Conservation (phyloP, 768 basidiomycete species). For the Boletus tomentosulus region DNA sequence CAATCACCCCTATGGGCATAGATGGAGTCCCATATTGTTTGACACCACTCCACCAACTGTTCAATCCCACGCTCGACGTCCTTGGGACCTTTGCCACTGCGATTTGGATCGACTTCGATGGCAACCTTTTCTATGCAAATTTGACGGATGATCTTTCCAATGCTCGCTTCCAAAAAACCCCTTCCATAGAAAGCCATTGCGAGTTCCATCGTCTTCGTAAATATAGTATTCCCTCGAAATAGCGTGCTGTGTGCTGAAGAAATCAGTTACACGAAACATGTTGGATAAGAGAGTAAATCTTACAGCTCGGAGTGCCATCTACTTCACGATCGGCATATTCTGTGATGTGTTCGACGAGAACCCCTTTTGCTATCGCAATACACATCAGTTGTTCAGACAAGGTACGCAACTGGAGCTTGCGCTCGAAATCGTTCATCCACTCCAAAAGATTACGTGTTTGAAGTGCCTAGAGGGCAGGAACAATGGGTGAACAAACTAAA, state of each 20-base stretch:
- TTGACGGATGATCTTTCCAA: slow-evolving; percentile 65
- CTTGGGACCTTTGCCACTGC: slow-evolving; percentile 55
- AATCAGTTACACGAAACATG: not conserved
- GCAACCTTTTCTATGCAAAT: slow-evolving; percentile 69
- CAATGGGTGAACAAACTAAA: not conserved
- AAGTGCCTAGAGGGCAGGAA: slow-evolving; percentile 11
- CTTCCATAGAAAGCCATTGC: slow-evolving; percentile 83
- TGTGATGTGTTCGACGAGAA: slow-evolving; percentile 63
- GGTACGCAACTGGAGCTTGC: slow-evolving; percentile 60
- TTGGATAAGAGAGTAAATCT: slow-evolving; percentile 20
- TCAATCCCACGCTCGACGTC: slow-evolving; percentile 67
- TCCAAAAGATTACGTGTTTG: slow-evolving; percentile 67
- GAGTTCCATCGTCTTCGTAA: slow-evolving; percentile 73
- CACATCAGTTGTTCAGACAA: slow-evolving; percentile 58
- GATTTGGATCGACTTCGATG: slow-evolving; percentile 79
- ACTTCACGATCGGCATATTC: slow-evolving; percentile 70
- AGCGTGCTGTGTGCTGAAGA: slow-evolving; percentile 68
- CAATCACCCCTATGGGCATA: slow-evolving; percentile 70
- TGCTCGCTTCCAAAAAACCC: slow-evolving; percentile 73
- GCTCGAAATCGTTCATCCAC: slow-evolving; percentile 71
- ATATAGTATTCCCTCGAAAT: slow-evolving; percentile 62
- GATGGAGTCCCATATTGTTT: slow-evolving; percentile 77
- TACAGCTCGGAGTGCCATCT: slow-evolving; percentile 62
- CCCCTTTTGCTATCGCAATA: slow-evolving; percentile 64
- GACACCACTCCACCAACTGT: slow-evolving; percentile 71